These are phyloP conservation scores for Rhynchospora pubera DNA, from an alignment of 176 grass and related monocot species.

Conservation along the genomic window DNA sequence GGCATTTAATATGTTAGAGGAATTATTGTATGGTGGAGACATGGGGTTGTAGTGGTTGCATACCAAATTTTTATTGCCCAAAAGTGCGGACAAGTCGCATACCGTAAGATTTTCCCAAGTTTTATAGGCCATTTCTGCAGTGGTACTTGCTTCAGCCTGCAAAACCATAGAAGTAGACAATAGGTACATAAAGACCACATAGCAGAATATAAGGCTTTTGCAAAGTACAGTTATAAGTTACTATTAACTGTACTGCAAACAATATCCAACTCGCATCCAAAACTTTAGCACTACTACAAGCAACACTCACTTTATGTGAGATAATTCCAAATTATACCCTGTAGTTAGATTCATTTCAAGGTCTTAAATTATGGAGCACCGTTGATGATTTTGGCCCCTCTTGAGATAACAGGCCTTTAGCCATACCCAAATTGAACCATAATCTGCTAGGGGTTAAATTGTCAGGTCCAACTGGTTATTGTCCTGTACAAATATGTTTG, in stretches of 20 bases:
- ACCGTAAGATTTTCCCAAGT: conserved; percentile 53
- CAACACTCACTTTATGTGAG: background rate
- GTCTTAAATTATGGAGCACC: background rate
- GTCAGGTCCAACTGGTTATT: background rate
- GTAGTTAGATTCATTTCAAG: background rate
- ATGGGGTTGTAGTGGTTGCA: conserved; percentile 26
- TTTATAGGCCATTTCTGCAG: conserved; percentile 63
- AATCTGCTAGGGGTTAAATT: background rate
- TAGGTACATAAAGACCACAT: background rate
- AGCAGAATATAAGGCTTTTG: background rate
- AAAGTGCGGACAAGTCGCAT: conserved; percentile 38
- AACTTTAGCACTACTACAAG: background rate
- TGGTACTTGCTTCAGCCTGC: conserved; percentile 50
- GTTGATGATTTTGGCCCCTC: background rate
- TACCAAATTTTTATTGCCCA: background rate
- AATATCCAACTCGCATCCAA: background rate
- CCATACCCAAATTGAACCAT: background rate
- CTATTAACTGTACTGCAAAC: conserved; percentile 6
- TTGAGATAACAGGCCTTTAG: background rate
- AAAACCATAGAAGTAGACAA: conserved; percentile 16
- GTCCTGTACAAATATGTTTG: background rate
- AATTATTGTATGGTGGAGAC: conserved; percentile 37
- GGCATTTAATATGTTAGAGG: conserved; percentile 21
- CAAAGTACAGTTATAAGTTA: background rate
- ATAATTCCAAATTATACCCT: background rate